Percentiles rank a stretch among this genome's conserved stretches.
phyloP scores from a whole-genome alignment of 2,329 filamentous ascomycete genomes.

The Beauveria brongniartii region DNA sequence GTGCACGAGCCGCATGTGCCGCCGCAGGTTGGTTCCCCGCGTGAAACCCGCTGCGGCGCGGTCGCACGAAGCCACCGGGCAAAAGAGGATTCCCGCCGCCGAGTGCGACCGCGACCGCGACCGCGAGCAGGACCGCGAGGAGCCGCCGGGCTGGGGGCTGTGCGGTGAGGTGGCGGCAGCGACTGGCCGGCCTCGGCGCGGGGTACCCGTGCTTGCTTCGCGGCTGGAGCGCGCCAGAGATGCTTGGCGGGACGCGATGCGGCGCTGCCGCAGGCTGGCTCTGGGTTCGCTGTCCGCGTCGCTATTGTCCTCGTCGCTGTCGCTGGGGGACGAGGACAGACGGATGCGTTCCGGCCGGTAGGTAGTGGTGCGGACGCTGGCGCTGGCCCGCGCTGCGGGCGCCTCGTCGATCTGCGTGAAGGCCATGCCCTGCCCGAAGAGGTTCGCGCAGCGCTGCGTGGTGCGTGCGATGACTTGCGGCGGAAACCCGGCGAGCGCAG shows the following conservation, averaged over 20 bases:
- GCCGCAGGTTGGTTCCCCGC: slow-evolving; percentile 27
- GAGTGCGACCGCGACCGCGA: slow-evolving; percentile 21
- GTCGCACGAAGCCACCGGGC: slow-evolving; percentile 29
- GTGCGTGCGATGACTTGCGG: slow-evolving; percentile 57
- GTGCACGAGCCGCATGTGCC: slow-evolving; percentile 32
- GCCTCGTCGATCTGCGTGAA: slow-evolving; percentile 46
- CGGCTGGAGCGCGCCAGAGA: slow-evolving; percentile 22
- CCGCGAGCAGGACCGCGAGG: slow-evolving; percentile 9
- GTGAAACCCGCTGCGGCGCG: slow-evolving; percentile 29
- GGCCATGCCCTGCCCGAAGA: slow-evolving; percentile 67
- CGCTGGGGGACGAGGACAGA: slow-evolving; percentile 17
- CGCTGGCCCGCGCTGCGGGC: slow-evolving; percentile 15
- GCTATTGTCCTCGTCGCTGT: slow-evolving; percentile 18
- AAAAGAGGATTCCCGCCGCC: slow-evolving; percentile 27
- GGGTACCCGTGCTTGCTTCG: background rate
- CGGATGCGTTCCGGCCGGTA: slow-evolving; percentile 24
- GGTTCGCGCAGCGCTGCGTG: slow-evolving; percentile 61
- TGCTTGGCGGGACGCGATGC: slow-evolving; percentile 22
- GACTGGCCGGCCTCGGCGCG: background rate
- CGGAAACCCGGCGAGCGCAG: slow-evolving; percentile 65
- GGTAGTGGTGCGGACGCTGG: slow-evolving; percentile 19
- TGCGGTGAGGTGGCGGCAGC: slow-evolving; percentile 13
- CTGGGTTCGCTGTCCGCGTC: slow-evolving; percentile 18
- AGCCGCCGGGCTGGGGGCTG: slow-evolving; percentile 12
- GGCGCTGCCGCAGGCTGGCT: slow-evolving; percentile 21